Conservation (phyloP, 495 filamentous ascomycete genomes). For the Penicillium pancosmium region DNA sequence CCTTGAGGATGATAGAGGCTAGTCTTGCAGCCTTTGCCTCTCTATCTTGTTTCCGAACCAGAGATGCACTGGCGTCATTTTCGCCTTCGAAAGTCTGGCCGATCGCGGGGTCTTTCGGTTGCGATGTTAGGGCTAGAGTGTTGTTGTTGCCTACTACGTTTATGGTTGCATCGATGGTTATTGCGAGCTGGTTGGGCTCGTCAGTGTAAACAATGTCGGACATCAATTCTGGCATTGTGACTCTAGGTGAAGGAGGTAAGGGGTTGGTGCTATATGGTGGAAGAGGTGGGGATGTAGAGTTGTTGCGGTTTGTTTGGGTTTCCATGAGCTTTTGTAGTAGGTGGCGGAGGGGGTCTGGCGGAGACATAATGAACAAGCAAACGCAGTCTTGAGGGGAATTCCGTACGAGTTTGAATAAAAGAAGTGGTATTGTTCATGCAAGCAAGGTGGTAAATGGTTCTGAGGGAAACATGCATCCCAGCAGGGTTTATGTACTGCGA, state of each 20-base stretch:
- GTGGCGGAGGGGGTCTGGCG: slow-evolving; percentile 28
- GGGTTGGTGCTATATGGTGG: slow-evolving; percentile 21
- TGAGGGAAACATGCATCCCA: neutral
- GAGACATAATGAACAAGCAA: slow-evolving; percentile 9
- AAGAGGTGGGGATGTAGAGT: slow-evolving; percentile 6
- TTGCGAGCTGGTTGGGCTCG: slow-evolving; percentile 22
- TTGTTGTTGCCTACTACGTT: slow-evolving; percentile 37
- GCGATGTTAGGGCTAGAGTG: slow-evolving; percentile 30
- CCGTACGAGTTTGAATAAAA: neutral
- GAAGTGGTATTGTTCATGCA: slow-evolving; percentile 1
- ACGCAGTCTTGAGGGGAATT: neutral
- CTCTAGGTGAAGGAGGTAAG: slow-evolving; percentile 2
- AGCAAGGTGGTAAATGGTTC: neutral
- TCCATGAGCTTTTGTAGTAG: slow-evolving; percentile 28
- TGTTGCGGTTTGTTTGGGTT: slow-evolving; percentile 15
- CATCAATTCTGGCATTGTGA: slow-evolving; percentile 12
- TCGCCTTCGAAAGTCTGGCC: neutral
- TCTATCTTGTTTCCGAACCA: neutral
- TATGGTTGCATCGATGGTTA: slow-evolving; percentile 43
- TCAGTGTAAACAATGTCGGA: slow-evolving; percentile 9
- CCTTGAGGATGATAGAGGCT: slow-evolving; percentile 15
- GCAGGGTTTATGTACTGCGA: slow-evolving; percentile 5
- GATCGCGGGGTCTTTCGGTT: slow-evolving; percentile 1
- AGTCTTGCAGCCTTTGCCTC: neutral
- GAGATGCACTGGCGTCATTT: neutral